Base-by-base conservation (phyloP, 495 filamentous ascomycete genomes). In the Aspergillus campestris region DNA sequence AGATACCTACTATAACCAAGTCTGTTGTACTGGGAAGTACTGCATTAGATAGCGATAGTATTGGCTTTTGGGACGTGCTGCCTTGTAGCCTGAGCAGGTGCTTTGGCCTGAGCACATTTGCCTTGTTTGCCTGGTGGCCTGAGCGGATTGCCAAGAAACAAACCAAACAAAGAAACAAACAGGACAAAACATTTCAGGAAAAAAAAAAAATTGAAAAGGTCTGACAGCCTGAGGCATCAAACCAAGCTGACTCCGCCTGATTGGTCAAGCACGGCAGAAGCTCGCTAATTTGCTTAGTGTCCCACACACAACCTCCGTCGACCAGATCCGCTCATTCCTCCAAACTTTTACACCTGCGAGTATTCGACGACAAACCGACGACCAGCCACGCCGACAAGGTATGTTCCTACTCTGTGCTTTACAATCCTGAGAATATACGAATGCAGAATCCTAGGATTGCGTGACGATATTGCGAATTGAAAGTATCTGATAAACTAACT, bases 351-450 rank as follows among this genome's bases (percentile, higher is more conserved):
- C 58, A 58, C 55, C 57, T 53, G 57, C 61, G 61, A 69, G 64
- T 61, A 2, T 24, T 70, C 65, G 62, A 69, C 67, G 64, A 73
- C 69, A 65, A 24, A 73, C 56, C 60, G 64, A 67, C 71, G 60
- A 70, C 61, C 61, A 57, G 61, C 62, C 60, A 69, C 62, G 64
- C 62, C 70, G 70, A 71, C 70, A 73, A 73, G 70, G 70, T 73
- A 72, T 52, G 68, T 58, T 51, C n/a, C n/a, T n/a, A n/a, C n/a
- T n/a, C n/a, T n/a, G n/a, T n/a, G n/a, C n/a, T n/a, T n/a, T n/a
- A n/a, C n/a, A n/a, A n/a, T n/a, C n/a, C n/a, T n/a, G n/a, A n/a
- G n/a, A n/a, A n/a, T n/a, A n/a, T n/a, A n/a, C n/a, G n/a, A n/a
- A n/a, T n/a, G n/a, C n/a, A n/a, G n/a, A n/a, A n/a, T n/a, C n/a